A percentile compares a stretch with the other conserved stretches of the same genome.
phyloP scores from a whole-genome alignment of 176 grass and related monocot species.

The Carex myosuroides region DNA sequence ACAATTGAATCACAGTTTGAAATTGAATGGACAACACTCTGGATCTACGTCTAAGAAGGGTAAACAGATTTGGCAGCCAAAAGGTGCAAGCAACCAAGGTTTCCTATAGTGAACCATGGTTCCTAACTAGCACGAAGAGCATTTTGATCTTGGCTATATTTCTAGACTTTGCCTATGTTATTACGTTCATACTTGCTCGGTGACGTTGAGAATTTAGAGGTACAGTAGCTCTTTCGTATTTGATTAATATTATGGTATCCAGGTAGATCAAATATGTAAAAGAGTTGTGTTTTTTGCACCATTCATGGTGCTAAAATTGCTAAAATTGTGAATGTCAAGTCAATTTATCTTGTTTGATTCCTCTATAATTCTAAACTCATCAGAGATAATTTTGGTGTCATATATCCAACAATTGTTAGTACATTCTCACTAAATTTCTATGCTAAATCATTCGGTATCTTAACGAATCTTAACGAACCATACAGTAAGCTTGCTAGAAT shows the following conservation, averaged over 20 bases:
- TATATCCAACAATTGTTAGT: too few relatives aligned
- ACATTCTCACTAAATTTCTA: too few relatives aligned
- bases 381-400: background rate
- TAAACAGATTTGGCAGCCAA: conserved; percentile 13
- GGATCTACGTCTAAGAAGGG: background rate
- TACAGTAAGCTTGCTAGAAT: too few relatives aligned
- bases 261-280: background rate
- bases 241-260: background rate
- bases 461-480: too few relatives aligned
- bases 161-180: background rate
- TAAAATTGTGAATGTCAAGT: background rate
- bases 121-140: background rate
- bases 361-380: background rate
- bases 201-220: background rate
- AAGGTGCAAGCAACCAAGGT: background rate
- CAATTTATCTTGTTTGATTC: background rate
- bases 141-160: background rate
- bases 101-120: background rate
- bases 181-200: background rate
- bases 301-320: background rate
- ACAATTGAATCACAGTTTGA: background rate
- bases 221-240: background rate
- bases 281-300: background rate
- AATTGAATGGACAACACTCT: background rate
- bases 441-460: too few relatives aligned